Evolutionary conservation across 257 asterid genomes (phyloP).

Genomic region (Solanum verrucosum): DNA sequence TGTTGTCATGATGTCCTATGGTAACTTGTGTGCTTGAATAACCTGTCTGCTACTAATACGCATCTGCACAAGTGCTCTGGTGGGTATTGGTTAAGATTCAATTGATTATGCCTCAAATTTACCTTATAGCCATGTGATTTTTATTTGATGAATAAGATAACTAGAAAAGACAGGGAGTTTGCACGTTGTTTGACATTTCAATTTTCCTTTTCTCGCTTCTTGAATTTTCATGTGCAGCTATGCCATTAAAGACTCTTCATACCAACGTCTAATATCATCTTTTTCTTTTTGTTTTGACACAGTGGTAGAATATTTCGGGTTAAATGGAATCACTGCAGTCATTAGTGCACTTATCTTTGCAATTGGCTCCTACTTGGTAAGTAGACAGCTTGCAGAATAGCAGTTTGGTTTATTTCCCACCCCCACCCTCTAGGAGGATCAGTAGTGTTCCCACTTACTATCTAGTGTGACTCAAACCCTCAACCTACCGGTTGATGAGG

Average conservation of each 20-base stretch:
- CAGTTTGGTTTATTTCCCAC: neutral
- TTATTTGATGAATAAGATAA: neutral
- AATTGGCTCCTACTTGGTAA: conserved; percentile 63
- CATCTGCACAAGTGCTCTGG: neutral
- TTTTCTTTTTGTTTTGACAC: conserved; percentile 10
- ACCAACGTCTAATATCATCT: neutral
- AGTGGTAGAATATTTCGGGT: conserved; percentile 57
- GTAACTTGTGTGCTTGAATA: neutral
- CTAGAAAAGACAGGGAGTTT: neutral
- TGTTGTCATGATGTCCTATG: neutral
- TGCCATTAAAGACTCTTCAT: neutral
- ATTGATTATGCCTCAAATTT: neutral
- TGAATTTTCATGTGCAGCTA: neutral
- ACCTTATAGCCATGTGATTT: neutral
- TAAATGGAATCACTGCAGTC: conserved; percentile 37
- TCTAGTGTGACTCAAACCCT: neutral
- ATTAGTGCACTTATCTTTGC: conserved; percentile 28
- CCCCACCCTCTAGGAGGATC: neutral
- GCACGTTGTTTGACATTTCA: neutral
- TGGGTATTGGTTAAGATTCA: neutral
- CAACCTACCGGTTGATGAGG: neutral
- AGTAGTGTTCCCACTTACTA: no score
- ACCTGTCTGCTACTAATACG: neutral
- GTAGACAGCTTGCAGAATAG: conserved; percentile 7
- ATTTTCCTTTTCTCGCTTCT: neutral